Evolutionary conservation across 352 stramenopile genomes (phyloP), one percentile per base, ranked within the genome.

Genomic region (Pythium rhizo-oryzae): DNA sequence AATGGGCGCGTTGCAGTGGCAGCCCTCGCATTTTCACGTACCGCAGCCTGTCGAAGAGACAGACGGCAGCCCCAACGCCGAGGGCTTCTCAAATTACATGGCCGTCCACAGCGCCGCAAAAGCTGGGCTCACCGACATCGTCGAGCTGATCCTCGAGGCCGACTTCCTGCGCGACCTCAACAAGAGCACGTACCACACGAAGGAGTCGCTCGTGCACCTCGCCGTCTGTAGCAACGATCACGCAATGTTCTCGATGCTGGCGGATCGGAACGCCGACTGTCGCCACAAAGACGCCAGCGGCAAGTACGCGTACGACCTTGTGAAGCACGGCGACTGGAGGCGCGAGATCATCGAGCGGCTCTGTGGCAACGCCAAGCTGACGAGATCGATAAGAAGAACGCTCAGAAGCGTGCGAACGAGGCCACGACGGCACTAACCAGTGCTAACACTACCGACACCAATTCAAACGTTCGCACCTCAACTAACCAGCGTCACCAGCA

Each of bases 221-320:
- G 55, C 55, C 8, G 35, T 61, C 0, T 33, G 53, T 19, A 59
- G 49, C 21, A 21, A 21, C 53, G 53, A 59, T n/a, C 30, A n/a
- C 5, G 19, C 3, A 7, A 18, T 62, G 56, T 53, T 39, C 37
- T 11, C n/a, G 4, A 24, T 53, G 23, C 21, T 62, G 56, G 16
- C 3, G 13, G 4, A 51, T 43, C 37, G 37, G 23, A 25, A 33
- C 6, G 35, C 21, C 21, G 19, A 28, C 12, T 52, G 46, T n/a
- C 1, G 13, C 21, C 56, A 43, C 56, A 62, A 62, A 19, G 41
- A 62, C 37, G 56, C 39, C 12, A 19, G 13, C 18, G 59, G 33
- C 23, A 58, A 65, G 59, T 65, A 58, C 24, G 59, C 50, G 4
- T 25, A 65, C n/a, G 59, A 65, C 0, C 28, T 16, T 11, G 28